Base-by-base conservation (phyloP, 345 rosid species). In the Linum tenue region DNA sequence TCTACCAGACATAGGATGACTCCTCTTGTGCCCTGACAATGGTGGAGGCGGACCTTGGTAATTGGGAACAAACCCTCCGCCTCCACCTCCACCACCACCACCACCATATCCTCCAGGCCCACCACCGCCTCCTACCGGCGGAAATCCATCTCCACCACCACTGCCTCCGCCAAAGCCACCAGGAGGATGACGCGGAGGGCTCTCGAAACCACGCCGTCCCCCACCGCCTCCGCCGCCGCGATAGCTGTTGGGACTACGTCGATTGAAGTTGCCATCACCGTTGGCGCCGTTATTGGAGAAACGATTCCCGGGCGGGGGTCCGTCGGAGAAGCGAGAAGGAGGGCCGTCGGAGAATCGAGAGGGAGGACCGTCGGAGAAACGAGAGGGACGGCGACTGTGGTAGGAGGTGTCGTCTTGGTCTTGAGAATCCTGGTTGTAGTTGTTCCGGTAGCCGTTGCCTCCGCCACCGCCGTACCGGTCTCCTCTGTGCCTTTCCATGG, bases 401-500 rank as follows among this genome's bases (percentile, higher is more conserved):
- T 79, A 70, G 7, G 80, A 75, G 31, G 31, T 22, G 31, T 22
- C 31, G 64, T 78, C 82, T n/a, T 78, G 82, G 67, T 67, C 64
- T 65, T 63, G 65, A 66, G 41, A 41, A 59, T 11, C 14, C 50
- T 7, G 37, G 55, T 36, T 65, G 38, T 65, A 56, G 62, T n/a
- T 59, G 68, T 44, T n/a, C 55, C 12, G 36, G 51, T 1, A 60
- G 67, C 41, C 59, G 71, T 50, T 62, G 65, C 15, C 56, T 68
- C 59, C 69, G 78, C 61, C 60, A 43, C 72, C 79, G 78, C 83
- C 73, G 51, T 72, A 86, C 77, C 88, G 94, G 70, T 84, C 89
- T 48, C 78, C 84, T 72, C 89, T 66, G 79, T 84, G 83, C 72
- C 90, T 90, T 72, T 94, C 97, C 99, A 94, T 74, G 3, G 16